Base-by-base conservation (phyloP, 2,329 filamentous ascomycete species). In the Dactylellina drechsleri region DNA sequence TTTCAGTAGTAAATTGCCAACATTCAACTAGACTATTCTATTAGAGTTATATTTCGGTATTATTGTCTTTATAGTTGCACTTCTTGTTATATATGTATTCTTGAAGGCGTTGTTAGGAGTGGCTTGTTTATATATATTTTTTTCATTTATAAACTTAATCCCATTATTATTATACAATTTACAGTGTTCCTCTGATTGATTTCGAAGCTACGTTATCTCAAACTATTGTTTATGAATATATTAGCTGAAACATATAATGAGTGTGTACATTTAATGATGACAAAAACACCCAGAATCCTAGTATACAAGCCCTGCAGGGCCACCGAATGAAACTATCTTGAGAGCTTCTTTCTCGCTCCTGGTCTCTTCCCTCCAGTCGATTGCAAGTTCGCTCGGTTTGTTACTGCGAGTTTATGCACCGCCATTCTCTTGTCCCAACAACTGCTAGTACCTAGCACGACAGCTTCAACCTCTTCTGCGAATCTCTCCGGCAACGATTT, bases 381-480 rank as follows among this genome's bases (percentile, higher is more conserved):
- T 4, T 26, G n/a, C 16, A 76, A 41, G 28, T 76, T 76, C 43
- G 72, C 72, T 36, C 72, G 72, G 54, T 76, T 76, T 28, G 72
- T 71, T 13, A 76, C 66, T 23, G 66, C 66, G 8, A 71, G 60
- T 20, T 71, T 76, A 43, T 76, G 72, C 13, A 76, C 40, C n/a
- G 72, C 66, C 77, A 87, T 86, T 78, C 95, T 87, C 85, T 88
- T 90, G 49, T 96, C 92, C 95, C 95, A 99, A 54, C 92, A 90
- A 23, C 83, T 81, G 78, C 92, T 96, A 79, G 87, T 87, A 36
- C 95, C 95, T 85, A 98, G 93, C 8, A 96, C 89, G 26, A 98
- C 91, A 41, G 90, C 87, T 65, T 98, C 86, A 74, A 82, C 78
- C 60, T 83, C 82, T 16, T 82, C 81, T 15, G 80, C 80, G 45